Conservation (phyloP, 257 asterid species). For the Mitragyna speciosa region DNA sequence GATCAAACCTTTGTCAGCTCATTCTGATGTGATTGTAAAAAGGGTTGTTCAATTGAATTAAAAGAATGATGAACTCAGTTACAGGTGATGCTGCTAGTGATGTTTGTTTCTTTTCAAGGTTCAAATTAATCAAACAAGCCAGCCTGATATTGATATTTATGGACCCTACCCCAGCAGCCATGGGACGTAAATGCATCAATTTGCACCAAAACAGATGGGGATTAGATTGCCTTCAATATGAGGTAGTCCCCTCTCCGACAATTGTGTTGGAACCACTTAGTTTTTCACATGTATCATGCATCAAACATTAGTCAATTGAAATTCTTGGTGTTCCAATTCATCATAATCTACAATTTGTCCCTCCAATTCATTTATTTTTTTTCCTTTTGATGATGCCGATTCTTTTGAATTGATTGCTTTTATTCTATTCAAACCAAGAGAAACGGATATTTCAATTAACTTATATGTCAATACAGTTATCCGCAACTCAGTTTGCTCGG, state of each 20-base stretch:
- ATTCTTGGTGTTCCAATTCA: neutral
- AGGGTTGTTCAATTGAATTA: neutral
- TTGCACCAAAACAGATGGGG: neutral
- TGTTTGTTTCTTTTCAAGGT: neutral
- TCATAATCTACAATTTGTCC: slow-evolving; percentile 1
- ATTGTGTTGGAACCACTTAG: slow-evolving; percentile 9
- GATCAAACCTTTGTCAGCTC: neutral
- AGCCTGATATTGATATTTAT: neutral
- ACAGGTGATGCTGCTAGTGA: neutral
- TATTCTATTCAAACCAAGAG: no score
- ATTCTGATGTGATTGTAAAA: neutral
- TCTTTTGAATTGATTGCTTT: neutral
- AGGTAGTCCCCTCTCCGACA: slow-evolving; percentile 13
- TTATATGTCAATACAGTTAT: no score
- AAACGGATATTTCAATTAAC: no score
- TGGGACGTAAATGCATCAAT: neutral
- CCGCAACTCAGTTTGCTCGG: no score
- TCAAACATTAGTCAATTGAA: neutral
- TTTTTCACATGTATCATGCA: neutral
- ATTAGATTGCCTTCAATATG: neutral
- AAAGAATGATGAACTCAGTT: neutral
- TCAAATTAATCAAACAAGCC: neutral
- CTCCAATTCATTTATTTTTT: neutral
- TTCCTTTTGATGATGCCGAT: no score
- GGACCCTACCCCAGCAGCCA: neutral